Evolutionary conservation across 2,329 filamentous ascomycete species (phyloP), one percentile per base, ranked within the genome.

Genomic region (Aspergillus pseudotamarii): DNA sequence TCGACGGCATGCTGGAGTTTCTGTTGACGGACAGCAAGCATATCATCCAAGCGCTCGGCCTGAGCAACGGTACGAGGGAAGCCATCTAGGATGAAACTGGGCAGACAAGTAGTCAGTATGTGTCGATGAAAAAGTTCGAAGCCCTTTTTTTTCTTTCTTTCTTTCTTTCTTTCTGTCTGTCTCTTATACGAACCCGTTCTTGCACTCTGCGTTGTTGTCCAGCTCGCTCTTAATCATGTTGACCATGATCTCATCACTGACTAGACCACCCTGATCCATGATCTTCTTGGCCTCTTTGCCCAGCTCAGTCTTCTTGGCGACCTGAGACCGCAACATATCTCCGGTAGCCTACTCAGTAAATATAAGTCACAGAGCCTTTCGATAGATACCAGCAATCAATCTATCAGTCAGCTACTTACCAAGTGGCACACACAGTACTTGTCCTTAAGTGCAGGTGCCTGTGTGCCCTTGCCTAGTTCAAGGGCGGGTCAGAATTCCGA

Each of bases 211-310:
- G 85, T 99, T 99, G 82, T 86, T 91, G 75, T 96, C 91, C 58
- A 99, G 87, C 86, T 99, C 94, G 79, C 90, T 91, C 88, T 95
- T 94, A 85, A 99, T 99, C 95, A 99, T 99, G 82, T 94, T 93
- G 80, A 99, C 92, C 88, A 99, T 94, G 78, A 99, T 99, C 78
- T 98, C 94, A 81, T 99, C 95, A 80, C 93, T 96, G 79, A 99
- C 95, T 64, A 99, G 89, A 72, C 94, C 94, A 73, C 95, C 95
- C 79, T 94, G 91, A 78, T 99, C 95, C 95, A 99, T 99, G 81
- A 99, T 99, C 89, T 98, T 98, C 90, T 99, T 99, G 70, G 95
- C 95, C 85, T 97, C 93, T 77, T 91, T 88, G 72, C 95, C 95
- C 69, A 99, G 89, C 64, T 91, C 82, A 62, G 95, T 99, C 89